Base-by-base conservation (phyloP, 73 alveolate species). In the Symbiodinium pilosum region DNA sequence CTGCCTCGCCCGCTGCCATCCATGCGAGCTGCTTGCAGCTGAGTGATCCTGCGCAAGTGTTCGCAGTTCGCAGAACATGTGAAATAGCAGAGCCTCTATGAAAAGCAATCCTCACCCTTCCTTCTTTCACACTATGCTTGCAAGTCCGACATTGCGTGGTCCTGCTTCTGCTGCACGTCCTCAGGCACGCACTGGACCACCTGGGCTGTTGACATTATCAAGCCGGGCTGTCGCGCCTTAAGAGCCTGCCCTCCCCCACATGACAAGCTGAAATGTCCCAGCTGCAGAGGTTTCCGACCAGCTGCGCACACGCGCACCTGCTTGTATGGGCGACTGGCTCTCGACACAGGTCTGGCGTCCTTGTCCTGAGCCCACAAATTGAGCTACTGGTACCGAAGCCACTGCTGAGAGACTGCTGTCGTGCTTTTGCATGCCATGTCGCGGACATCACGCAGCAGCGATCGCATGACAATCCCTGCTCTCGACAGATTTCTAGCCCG, bases 391-490 rank as follows among this genome's bases (percentile, higher is more conserved):
- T 47, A 14, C 59, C 59, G 21, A 47, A 14, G 59, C 36, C 77
- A 24, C 11, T 32, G 40, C 30, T 16, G 59, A 6, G 59, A 47
- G 59, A 6, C 59, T 9, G 6, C 32, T 56, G 77, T 24, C 0
- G 16, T 24, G 21, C 77, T 64, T 36, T 64, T 54, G 16, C 71
- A 54, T 54, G 71, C 77, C 77, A 32, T 28, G 77, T 32, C 77
- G 28, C 77, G 77, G 2, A 64, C 32, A 24, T 64, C 77, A 7
- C 32, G 77, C 77, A 64, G 77, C 77, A 64, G 77, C 77, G 77
- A 64, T 64, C 77, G 77, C 77, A 56, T 56, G 75, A 34, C 75
- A 56, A 56, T 56, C 75, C 75, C 75, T 56, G 75, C 75, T 56
- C 75, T 30, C 26, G 75, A 56, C 75, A 64, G 28, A 36, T 64